Conservation (phyloP, 495 filamentous ascomycete genomes). For the Podospora didyma region DNA sequence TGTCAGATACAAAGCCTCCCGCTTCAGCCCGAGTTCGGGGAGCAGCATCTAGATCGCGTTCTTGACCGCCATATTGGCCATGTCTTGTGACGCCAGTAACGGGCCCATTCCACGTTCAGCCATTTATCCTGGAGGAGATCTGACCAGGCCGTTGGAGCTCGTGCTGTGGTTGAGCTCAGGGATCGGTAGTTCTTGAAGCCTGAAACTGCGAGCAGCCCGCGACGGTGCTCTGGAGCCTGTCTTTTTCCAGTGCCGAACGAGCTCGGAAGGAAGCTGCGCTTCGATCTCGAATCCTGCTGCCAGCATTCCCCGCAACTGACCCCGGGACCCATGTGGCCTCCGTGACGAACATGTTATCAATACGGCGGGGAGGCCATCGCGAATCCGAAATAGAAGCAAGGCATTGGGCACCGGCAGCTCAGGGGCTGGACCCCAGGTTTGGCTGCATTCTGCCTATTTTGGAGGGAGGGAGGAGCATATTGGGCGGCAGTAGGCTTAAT, state of each 20-base stretch:
- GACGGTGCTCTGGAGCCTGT: not conserved
- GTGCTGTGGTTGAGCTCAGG: conserved; percentile 11
- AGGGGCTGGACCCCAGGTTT: conserved; percentile 9
- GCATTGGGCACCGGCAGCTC: conserved; percentile 11
- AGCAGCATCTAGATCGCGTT: not conserved
- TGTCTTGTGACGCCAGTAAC: conserved; percentile 5
- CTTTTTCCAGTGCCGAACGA: not conserved
- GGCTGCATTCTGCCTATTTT: conserved; percentile 25
- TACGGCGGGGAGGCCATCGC: conserved; percentile 9
- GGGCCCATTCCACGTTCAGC: conserved; percentile 2
- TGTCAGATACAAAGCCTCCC: not conserved
- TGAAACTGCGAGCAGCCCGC: not conserved
- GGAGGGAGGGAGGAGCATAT: conserved; percentile 13
- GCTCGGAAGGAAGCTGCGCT: not conserved
- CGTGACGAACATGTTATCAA: conserved; percentile 12
- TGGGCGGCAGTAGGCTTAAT: conserved; percentile 27
- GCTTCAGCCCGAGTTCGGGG: not conserved
- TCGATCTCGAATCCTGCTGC: not conserved
- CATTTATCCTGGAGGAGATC: conserved; percentile 13
- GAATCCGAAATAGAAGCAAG: conserved; percentile 2
- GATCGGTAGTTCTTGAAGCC: conserved; percentile 16
- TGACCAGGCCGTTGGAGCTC: not conserved
- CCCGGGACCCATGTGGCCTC: not conserved
- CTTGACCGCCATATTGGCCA: not conserved
- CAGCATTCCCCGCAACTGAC: not conserved